Evolutionary conservation across 2,329 filamentous ascomycete species (phyloP), one percentile per base, ranked within the genome.

Genomic region (Ophiostoma piceae): DNA sequence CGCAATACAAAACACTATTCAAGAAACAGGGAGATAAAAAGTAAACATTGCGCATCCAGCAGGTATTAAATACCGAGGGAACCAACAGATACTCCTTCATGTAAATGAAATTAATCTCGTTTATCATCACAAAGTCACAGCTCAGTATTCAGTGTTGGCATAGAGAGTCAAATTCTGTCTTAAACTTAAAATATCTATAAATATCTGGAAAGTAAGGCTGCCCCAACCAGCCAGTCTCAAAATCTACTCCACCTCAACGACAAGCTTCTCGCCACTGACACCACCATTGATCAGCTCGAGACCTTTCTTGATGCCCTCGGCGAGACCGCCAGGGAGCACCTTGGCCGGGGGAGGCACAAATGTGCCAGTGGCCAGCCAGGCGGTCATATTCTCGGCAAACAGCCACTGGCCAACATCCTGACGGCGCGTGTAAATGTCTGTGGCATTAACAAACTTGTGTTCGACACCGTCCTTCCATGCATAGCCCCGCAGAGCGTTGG

Each of bases 281-380:
- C 51, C 51, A n/a, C 51, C 51, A 4, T 12, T 57, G 51, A 57
- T 57, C n/a, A 57, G n/a, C n/a, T 57, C 51, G n/a, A 57, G 51
- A 3, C 51, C 51, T 9, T 22, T 57, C 51, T 57, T 26, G 51
- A 57, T 26, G n/a, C 51, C 51, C 51, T 26, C 51, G n/a, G n/a
- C 51, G n/a, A 57, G 51, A 26, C 51, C 51, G 11, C 51, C 51
- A 3, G 51, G n/a, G 9, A 57, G 51, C 12, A 57, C 51, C 51
- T 57, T 57, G 51, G 51, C 51, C 51, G 51, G 51, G 3, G 51
- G 51, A 26, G 51, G n/a, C 8, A 57, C 22, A 9, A 57, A 26
- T 3, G n/a, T 57, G n/a, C 51, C 51, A 3, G 8, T 26, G 5
- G 51, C 51, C 51, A 57, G n/a, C 51, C 51, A 57, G 9, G 51